phyloP scores from a whole-genome alignment of 768 basidiomycete genomes.

The Boletus rubroflammeus region DNA sequence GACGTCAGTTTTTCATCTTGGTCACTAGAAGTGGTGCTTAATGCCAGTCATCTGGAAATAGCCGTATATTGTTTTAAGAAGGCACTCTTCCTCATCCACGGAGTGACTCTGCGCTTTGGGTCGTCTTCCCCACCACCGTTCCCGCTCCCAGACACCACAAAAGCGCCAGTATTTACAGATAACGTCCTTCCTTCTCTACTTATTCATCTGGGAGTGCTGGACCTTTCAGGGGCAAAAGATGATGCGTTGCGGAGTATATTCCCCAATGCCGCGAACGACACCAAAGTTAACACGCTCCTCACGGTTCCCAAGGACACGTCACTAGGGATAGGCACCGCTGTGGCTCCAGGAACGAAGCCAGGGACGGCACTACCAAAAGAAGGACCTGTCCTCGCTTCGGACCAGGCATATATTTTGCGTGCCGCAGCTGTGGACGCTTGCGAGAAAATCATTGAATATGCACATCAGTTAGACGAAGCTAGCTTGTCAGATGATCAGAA shows the following conservation, averaged over 20 bases:
- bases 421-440: constrained; percentile 81
- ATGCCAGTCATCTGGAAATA: constrained; percentile 24
- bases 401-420: constrained; percentile 70
- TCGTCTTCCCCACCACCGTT: constrained; percentile 50
- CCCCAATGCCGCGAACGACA: constrained; percentile 40
- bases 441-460: constrained; percentile 58
- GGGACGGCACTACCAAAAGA: constrained; percentile 32
- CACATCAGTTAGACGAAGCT: constrained; percentile 34
- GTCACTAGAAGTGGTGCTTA: background rate
- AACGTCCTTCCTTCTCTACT: constrained; percentile 84
- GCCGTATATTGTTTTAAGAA: constrained; percentile 92
- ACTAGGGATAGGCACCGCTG: background rate
- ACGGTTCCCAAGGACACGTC: constrained; percentile 20
- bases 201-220: constrained; percentile 70
- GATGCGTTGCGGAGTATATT: constrained; percentile 46
- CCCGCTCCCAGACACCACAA: constrained; percentile 56
- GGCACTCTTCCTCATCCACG: constrained; percentile 77
- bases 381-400: constrained; percentile 51
- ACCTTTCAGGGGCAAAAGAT: constrained; percentile 48
- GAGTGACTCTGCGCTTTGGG: constrained; percentile 64
- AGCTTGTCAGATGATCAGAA: constrained; percentile 25
- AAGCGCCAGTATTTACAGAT: constrained; percentile 70
- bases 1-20: constrained; percentile 41
- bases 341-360: constrained; percentile 13
- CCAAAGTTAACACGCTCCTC: constrained; percentile 41